A percentile compares a stretch with the other conserved stretches of the same genome.
Evolutionary conservation across 2,329 filamentous ascomycete species (phyloP).

Genomic region (Clarireedia homoeocarpa): DNA sequence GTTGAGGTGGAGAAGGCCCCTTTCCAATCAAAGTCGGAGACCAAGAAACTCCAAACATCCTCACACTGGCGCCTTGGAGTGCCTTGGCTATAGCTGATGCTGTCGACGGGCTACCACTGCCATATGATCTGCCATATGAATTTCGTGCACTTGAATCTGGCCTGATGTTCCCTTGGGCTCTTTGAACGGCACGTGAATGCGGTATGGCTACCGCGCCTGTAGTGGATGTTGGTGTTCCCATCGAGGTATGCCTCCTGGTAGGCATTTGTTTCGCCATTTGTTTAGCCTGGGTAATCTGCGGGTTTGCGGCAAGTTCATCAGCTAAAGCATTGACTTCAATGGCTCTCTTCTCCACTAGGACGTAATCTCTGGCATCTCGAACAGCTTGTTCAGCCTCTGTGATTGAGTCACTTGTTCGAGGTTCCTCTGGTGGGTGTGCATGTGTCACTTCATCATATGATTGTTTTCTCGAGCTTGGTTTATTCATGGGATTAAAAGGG

Average conservation of each 20-base stretch:
- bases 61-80: slow-evolving; percentile 80
- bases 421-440: slow-evolving; percentile 6
- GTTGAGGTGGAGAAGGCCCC: slow-evolving; percentile 62
- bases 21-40: slow-evolving; percentile 53
- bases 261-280: slow-evolving; percentile 42
- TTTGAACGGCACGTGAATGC: slow-evolving; percentile 64
- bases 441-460: slow-evolving; percentile 24
- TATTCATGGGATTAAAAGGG: slow-evolving; percentile 1
- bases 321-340: slow-evolving; percentile 97
- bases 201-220: slow-evolving; percentile 63
- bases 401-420: slow-evolving; percentile 36
- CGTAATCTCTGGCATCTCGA: slow-evolving; percentile 89
- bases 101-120: slow-evolving; percentile 53
- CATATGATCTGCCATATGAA: slow-evolving; percentile 60
- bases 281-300: slow-evolving; percentile 36
- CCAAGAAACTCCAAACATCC: slow-evolving; percentile 64
- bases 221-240: slow-evolving; percentile 60
- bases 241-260: slow-evolving; percentile 68
- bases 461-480: slow-evolving; percentile 14
- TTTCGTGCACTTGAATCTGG: slow-evolving; percentile 56
- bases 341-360: slow-evolving; percentile 87
- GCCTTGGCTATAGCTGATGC: slow-evolving; percentile 92
- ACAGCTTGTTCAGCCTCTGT: slow-evolving; percentile 59
- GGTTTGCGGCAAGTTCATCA: slow-evolving; percentile 84
- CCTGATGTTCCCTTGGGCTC: slow-evolving; percentile 57